Evolutionary conservation across 768 basidiomycete species (phyloP).

Genomic region (Clitopilus passeckerianus): DNA sequence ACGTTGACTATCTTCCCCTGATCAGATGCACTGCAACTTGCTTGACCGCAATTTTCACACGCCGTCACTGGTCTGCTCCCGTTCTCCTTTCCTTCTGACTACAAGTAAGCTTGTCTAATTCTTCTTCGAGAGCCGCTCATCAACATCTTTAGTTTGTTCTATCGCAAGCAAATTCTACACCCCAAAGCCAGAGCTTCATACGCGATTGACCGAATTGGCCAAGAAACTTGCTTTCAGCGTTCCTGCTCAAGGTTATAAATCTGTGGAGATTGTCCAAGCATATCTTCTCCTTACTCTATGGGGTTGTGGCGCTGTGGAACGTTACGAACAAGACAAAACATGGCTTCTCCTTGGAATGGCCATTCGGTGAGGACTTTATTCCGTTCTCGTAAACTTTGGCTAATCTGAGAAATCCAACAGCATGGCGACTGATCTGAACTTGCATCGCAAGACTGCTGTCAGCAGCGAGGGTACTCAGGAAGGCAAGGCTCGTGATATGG

Average conservation of each 20-base stretch:
- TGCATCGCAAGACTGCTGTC: constrained; percentile 80
- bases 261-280: constrained; percentile 93
- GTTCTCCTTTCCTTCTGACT: constrained; percentile 92
- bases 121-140: neutral
- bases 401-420: constrained; percentile 28
- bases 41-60: constrained; percentile 90
- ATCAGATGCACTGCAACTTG: constrained; percentile 73
- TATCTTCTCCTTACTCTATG: constrained; percentile 86
- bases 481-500: constrained; percentile 69
- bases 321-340: constrained; percentile 95
- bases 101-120: constrained; percentile 54
- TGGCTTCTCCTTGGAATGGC: constrained; percentile 89
- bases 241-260: constrained; percentile 84
- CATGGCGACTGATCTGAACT: constrained; percentile 93
- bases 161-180: constrained; percentile 89
- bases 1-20: constrained; percentile 7
- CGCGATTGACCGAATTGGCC: constrained; percentile 72
- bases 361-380: constrained; percentile 43
- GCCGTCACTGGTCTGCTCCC: constrained; percentile 87
- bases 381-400: neutral
- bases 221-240: constrained; percentile 87
- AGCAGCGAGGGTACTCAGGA: constrained; percentile 69
- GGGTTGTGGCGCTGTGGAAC: constrained; percentile 92
- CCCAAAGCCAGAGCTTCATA: constrained; percentile 75
- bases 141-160: constrained; percentile 70